A percentile compares a stretch with the other conserved stretches of the same genome.
These are phyloP conservation scores for Boechera divaricarpa DNA, from an alignment of 345 rosid genomes.

Conservation along the genomic window DNA sequence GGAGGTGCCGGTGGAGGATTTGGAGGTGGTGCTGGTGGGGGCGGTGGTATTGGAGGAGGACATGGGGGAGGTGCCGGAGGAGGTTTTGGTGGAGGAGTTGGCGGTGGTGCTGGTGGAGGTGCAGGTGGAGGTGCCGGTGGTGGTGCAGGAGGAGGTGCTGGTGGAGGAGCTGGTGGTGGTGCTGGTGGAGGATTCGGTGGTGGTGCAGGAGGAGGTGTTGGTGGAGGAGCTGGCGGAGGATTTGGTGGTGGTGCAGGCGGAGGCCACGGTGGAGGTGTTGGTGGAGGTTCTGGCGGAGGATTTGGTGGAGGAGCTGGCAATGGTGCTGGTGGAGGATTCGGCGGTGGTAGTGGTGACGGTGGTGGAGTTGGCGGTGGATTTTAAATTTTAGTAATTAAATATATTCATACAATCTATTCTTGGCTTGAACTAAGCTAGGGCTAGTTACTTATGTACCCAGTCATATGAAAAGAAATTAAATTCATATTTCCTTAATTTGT, in stretches of 20 bases:
- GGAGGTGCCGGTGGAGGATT: constrained; percentile 27
- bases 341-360: constrained; percentile 39
- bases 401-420: constrained; percentile 23
- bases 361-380: constrained; percentile 40
- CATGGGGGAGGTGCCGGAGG: constrained; percentile 25
- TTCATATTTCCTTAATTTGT: constrained; percentile 17
- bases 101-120: neutral
- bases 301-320: constrained; percentile 38
- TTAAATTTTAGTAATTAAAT: constrained; percentile 17
- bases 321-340: constrained; percentile 41
- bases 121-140: constrained; percentile 36
- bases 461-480: constrained; percentile 22
- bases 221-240: constrained; percentile 40
- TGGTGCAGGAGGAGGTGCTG: neutral
- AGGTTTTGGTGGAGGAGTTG: neutral
- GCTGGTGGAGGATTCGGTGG: constrained; percentile 29
- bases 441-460: constrained; percentile 35
- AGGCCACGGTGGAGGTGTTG: constrained; percentile 32
- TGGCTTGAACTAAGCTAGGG: constrained; percentile 36
- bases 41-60: constrained; percentile 27
- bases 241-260: constrained; percentile 31
- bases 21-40: constrained; percentile 29
- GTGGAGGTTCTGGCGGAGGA: constrained; percentile 40
- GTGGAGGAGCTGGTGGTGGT: constrained; percentile 27
- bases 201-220: neutral